Evolutionary conservation across 257 asterid genomes (phyloP).

Genomic region (Ilex aquifolium): DNA sequence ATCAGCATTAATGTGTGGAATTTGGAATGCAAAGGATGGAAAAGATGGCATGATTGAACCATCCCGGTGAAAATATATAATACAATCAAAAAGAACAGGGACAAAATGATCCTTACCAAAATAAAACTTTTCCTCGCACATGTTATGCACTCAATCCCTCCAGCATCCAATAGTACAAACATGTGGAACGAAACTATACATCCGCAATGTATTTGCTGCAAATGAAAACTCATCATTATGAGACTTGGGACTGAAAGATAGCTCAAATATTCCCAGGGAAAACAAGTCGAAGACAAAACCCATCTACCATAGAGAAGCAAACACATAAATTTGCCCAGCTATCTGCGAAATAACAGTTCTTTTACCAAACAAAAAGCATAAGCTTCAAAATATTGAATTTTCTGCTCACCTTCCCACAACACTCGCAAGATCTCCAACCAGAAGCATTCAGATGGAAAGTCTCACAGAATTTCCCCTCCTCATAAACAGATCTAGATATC

Average conservation of each 20-base stretch:
- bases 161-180: conserved; percentile 97
- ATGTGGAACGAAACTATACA: conserved; percentile 97
- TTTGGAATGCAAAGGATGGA: not conserved
- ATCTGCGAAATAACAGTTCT: not conserved
- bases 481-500: conserved; percentile 63
- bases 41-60: not conserved
- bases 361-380: conserved; percentile 6
- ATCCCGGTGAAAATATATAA: not conserved
- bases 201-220: conserved; percentile 99
- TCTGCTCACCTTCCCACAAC: conserved; percentile 87
- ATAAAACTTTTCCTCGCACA: conserved; percentile 89
- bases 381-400: conserved; percentile 3
- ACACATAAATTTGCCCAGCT: no score
- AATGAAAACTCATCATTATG: conserved; percentile 16
- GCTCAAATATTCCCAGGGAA: not conserved
- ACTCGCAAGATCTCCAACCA: conserved; percentile 99
- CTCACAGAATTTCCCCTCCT: conserved; percentile 91
- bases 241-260: not conserved
- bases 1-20: no score
- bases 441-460: conserved; percentile 77
- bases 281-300: not conserved
- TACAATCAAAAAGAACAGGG: not conserved
- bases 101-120: conserved; percentile 47
- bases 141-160: conserved; percentile 94
- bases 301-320: no score